These are phyloP conservation scores for Cadophora luteo-olivacea DNA, from an alignment of 2,329 filamentous ascomycete species.

Conservation along the genomic window DNA sequence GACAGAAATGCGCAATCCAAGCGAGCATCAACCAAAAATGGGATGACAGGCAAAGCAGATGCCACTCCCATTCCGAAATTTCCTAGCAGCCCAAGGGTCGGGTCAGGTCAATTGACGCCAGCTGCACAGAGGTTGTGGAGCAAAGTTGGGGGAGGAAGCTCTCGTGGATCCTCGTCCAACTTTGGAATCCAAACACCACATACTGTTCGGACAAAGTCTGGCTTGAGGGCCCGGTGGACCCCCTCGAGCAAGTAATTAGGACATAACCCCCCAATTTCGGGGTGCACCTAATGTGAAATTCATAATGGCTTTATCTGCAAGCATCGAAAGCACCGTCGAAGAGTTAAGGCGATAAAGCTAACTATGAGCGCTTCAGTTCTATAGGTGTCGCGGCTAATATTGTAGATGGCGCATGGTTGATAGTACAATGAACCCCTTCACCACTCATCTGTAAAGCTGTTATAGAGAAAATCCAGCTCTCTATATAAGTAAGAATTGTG, in stretches of 20 bases:
- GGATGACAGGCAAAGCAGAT: constrained; percentile 64
- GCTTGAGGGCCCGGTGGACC: constrained; percentile 40
- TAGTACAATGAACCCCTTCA: no score
- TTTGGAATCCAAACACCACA: constrained; percentile 41
- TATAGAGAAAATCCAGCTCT: no score
- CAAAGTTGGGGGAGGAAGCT: constrained; percentile 57
- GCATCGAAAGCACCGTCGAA: not conserved
- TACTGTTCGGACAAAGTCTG: constrained; percentile 39
- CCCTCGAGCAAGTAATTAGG: constrained; percentile 31
- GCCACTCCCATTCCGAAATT: constrained; percentile 72
- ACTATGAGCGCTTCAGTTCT: not conserved
- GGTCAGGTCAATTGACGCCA: constrained; percentile 67
- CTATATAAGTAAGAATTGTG: no score
- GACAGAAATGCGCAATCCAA: constrained; percentile 80
- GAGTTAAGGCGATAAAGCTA: not conserved
- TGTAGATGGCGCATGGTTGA: no score
- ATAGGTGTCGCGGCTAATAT: no score
- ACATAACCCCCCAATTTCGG: not conserved
- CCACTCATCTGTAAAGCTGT: no score
- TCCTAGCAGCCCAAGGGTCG: constrained; percentile 66
- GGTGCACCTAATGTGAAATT: not conserved
- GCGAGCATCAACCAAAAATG: constrained; percentile 63
- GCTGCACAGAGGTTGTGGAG: constrained; percentile 74
- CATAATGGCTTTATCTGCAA: not conserved
- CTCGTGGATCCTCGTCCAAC: constrained; percentile 38